Percentiles rank a stretch among this genome's conserved stretches.
Conservation (phyloP, 2,329 filamentous ascomycete genomes). For the Fusarium sp. region DNA sequence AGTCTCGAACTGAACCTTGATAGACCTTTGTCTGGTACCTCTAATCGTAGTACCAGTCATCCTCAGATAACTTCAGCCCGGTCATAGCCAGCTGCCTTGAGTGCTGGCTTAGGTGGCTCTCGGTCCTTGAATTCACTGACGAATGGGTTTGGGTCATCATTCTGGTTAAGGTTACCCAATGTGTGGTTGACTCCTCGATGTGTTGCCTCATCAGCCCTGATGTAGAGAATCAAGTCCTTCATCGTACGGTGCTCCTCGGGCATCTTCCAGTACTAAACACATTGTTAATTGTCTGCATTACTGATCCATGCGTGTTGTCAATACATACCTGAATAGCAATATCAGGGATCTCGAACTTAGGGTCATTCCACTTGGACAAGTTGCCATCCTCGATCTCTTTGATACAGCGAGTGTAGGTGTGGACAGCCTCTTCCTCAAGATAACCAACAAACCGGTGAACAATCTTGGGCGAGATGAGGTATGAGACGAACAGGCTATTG, state of each 20-base stretch:
- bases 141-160: conserved; percentile 91
- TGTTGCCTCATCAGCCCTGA: conserved; percentile 88
- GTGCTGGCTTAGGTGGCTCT: conserved; percentile 72
- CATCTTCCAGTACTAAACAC: conserved; percentile 86
- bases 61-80: conserved; percentile 78
- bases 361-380: conserved; percentile 81
- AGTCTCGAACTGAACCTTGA: neutral
- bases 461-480: conserved; percentile 86
- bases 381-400: conserved; percentile 86
- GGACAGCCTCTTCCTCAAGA: conserved; percentile 94
- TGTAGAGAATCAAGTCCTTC: conserved; percentile 87
- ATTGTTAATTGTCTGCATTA: conserved; percentile 6
- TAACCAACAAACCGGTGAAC: conserved; percentile 97
- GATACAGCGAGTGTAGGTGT: conserved; percentile 93
- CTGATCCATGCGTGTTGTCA: neutral
- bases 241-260: conserved; percentile 84
- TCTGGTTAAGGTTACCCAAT: conserved; percentile 85
- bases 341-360: conserved; percentile 80
- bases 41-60: neutral
- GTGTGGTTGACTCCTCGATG: conserved; percentile 98
- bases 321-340: conserved; percentile 75
- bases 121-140: conserved; percentile 82
- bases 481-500: conserved; percentile 90
- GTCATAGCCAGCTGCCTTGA: conserved; percentile 81
- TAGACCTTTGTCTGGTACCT: neutral